Base-by-base conservation (phyloP, 441 rosid species). In the Croton setiger region DNA sequence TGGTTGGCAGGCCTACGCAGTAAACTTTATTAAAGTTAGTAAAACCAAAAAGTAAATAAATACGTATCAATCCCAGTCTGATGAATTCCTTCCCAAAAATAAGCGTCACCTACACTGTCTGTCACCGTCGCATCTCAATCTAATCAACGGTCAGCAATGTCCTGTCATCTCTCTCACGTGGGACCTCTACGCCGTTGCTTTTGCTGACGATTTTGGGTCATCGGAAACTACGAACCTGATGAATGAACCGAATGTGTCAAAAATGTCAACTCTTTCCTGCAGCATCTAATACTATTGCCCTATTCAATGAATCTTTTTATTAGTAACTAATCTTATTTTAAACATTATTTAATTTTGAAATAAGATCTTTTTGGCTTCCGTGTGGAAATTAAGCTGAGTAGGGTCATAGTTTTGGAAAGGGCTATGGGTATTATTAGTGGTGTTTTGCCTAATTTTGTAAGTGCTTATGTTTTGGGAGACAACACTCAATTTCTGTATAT, bases 181-280 rank as follows among this genome's bases (percentile, higher is more conserved):
- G 78, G 70, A 5, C 69, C 75, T 60, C 41, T 48, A 78, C 72
- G 62, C 71, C 69, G 74, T 72, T 63, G 45, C n/a, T 7, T 15
- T 47, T 52, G 72, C 69, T 71, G 80, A 73, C 69, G 72, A 74
- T 65, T 21, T 12, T 8, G 3, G 18, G 17, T 37, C 64, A 18
- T 72, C 5, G 72, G 69, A 66, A 64, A 74, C 35, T 48, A 2
- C 68, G 23, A 47, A 15, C 36, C 27, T 13, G 47, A 21, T 5
- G 14, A 20, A 21, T 5, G 14, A 20, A 37, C 53, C 3, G 43
- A 20, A 18, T 27, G 51, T 17, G 57, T 70, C 57, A 70, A 81
- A 51, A 76, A 75, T 76, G 85, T 84, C 85, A 84, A 84, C 82
- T 72, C 74, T 70, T 52, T 49, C 64, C 14, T 45, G n/a, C n/a